These are phyloP conservation scores for Posidonia oceanica DNA, from an alignment of 116 monocot genomes.

Conservation along the genomic window DNA sequence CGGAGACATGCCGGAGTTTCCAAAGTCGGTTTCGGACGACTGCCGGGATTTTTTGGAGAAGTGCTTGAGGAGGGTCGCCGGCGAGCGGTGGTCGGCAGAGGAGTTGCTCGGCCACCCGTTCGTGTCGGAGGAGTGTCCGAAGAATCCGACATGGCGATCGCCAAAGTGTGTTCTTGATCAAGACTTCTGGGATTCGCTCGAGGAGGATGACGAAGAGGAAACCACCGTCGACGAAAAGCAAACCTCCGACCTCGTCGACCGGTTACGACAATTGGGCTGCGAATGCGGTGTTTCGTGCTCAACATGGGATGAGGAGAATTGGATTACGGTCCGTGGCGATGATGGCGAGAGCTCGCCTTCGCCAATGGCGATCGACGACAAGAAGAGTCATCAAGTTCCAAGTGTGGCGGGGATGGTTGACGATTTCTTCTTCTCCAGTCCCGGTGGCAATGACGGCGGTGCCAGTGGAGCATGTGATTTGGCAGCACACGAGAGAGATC, in stretches of 20 bases:
- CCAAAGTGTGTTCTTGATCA: slow-evolving; percentile 52
- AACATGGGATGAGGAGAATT: slow-evolving; percentile 1
- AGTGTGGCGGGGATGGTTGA: not conserved
- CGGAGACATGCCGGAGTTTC: slow-evolving; percentile 25
- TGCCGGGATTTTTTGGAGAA: slow-evolving; percentile 41
- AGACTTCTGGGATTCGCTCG: slow-evolving; percentile 24
- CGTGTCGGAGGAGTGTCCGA: not conserved
- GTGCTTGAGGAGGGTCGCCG: slow-evolving; percentile 28
- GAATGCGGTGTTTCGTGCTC: not conserved
- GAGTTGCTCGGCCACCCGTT: slow-evolving; percentile 58
- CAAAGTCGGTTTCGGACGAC: slow-evolving; percentile 23
- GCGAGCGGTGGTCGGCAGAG: slow-evolving; percentile 47
- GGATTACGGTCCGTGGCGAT: slow-evolving; percentile 1
- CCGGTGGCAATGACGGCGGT: not conserved
- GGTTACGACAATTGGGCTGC: slow-evolving; percentile 5
- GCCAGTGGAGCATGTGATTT: not conserved
- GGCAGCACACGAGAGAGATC: not conserved
- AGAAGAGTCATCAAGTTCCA: no score
- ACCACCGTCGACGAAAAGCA: not conserved
- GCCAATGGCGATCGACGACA: not conserved
- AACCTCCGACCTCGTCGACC: not conserved
- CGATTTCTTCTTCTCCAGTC: not conserved
- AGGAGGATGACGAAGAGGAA: slow-evolving; percentile 1
- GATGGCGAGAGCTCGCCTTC: not conserved
- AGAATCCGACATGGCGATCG: slow-evolving; percentile 13